A percentile compares a stretch with the other conserved stretches of the same genome.
These are phyloP conservation scores for Magnolia sinica DNA, from an alignment of 164 flowering plant species.

Conservation along the genomic window DNA sequence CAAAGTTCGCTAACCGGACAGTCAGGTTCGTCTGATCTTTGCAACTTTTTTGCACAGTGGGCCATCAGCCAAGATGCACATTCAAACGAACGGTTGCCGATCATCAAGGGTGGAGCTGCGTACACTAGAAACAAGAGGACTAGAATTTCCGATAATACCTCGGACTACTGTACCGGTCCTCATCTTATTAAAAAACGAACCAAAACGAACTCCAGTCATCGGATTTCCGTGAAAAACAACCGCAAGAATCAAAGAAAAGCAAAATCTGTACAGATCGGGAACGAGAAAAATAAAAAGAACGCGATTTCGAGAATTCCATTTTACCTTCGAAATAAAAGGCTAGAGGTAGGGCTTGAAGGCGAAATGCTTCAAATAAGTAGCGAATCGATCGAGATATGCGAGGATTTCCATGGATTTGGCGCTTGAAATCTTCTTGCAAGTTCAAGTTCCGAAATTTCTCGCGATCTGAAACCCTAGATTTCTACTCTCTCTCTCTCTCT, in stretches of 20 bases:
- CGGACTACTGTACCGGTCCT: background rate
- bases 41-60: too few species aligned
- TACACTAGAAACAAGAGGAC: background rate
- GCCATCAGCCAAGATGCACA: too few species aligned
- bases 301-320: background rate
- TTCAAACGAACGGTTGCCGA: too few species aligned
- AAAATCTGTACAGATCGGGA: background rate
- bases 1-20: too few species aligned
- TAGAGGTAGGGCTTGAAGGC: background rate
- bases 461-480: slow-evolving; percentile 14
- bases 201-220: background rate
- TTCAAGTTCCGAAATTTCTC: background rate
- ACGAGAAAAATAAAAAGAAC: background rate
- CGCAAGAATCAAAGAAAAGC: background rate
- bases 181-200: background rate
- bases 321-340: background rate
- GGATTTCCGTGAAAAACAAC: background rate
- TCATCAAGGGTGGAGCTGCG: too few species aligned
- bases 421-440: background rate
- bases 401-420: slow-evolving; percentile 11
- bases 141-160: background rate
- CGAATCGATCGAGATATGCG: slow-evolving; percentile 11
- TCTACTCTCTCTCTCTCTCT: background rate
- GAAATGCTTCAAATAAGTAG: slow-evolving; percentile 2
- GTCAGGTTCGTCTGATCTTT: too few species aligned